Conservation (phyloP, 768 basidiomycete species). For the Pleurotus cornucopiae region DNA sequence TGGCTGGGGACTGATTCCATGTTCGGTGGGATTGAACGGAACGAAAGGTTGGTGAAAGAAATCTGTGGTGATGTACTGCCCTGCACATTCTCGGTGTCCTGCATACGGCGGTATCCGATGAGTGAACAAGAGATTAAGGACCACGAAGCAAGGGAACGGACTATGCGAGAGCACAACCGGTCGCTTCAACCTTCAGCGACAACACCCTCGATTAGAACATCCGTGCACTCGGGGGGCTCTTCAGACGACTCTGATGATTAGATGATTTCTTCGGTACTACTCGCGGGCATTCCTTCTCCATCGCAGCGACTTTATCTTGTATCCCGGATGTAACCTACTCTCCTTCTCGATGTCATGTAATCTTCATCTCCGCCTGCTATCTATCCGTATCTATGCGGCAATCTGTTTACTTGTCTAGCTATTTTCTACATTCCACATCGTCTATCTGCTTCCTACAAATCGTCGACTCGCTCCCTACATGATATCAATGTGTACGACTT, state of each 20-base stretch:
- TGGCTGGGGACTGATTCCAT: conserved; percentile 55
- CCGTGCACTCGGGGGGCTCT: neutral
- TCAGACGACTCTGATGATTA: neutral
- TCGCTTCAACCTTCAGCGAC: neutral
- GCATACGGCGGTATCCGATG: conserved; percentile 41
- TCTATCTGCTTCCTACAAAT: no score
- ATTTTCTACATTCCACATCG: neutral
- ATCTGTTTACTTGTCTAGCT: neutral
- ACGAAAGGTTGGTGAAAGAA: conserved; percentile 38
- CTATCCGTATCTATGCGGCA: neutral
- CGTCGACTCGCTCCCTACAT: no score
- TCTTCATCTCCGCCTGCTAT: neutral
- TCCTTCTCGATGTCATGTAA: neutral
- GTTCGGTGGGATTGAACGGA: conserved; percentile 58
- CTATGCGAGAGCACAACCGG: conserved; percentile 10
- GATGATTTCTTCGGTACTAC: neutral
- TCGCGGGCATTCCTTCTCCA: no score
- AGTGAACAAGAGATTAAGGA: conserved; percentile 48
- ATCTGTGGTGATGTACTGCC: conserved; percentile 47
- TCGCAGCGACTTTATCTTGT: no score
- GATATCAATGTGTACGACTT: no score
- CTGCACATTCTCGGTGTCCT: conserved; percentile 58
- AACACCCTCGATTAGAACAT: neutral
- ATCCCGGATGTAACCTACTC: neutral
- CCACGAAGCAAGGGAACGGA: conserved; percentile 33